Evolutionary conservation across 2,329 filamentous ascomycete genomes (phyloP).

Genomic region (Ceratocystis ficicola): DNA sequence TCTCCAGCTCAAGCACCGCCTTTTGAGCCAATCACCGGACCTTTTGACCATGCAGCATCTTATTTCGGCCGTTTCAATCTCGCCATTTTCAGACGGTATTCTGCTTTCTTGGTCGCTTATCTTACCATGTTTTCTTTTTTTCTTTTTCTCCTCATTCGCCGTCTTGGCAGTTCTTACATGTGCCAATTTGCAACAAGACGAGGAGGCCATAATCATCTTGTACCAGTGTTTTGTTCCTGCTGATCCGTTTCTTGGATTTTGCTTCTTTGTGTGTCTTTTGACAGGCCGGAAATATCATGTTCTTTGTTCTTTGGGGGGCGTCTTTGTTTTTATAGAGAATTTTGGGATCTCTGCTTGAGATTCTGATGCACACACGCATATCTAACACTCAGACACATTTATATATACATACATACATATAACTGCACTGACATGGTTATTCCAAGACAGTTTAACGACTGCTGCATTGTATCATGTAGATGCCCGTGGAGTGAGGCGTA

Average conservation of each 20-base stretch:
- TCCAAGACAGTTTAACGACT: too few relatives aligned
- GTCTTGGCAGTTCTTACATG: background rate
- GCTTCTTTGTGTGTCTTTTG: background rate
- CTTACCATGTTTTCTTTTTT: slow-evolving; percentile 1
- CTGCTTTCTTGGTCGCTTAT: slow-evolving; percentile 1
- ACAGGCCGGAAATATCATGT: background rate
- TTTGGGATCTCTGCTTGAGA: background rate
- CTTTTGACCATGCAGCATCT: background rate
- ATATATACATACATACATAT: background rate
- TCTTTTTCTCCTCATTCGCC: background rate
- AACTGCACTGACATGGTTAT: background rate
- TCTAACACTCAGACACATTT: background rate
- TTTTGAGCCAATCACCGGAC: background rate
- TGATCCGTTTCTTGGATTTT: background rate
- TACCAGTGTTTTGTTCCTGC: slow-evolving; percentile 5
- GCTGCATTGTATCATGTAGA: too few relatives aligned
- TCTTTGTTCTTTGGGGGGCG: background rate
- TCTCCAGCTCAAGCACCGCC: background rate
- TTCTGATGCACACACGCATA: background rate
- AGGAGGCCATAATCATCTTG: background rate
- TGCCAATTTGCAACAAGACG: background rate
- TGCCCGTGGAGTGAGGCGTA: too few relatives aligned
- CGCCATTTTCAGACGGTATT: background rate
- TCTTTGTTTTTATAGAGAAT: background rate
- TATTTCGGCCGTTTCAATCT: background rate